Evolutionary conservation across 2,329 filamentous ascomycete genomes (phyloP).

Genomic region (Ramichloridium luteum): DNA sequence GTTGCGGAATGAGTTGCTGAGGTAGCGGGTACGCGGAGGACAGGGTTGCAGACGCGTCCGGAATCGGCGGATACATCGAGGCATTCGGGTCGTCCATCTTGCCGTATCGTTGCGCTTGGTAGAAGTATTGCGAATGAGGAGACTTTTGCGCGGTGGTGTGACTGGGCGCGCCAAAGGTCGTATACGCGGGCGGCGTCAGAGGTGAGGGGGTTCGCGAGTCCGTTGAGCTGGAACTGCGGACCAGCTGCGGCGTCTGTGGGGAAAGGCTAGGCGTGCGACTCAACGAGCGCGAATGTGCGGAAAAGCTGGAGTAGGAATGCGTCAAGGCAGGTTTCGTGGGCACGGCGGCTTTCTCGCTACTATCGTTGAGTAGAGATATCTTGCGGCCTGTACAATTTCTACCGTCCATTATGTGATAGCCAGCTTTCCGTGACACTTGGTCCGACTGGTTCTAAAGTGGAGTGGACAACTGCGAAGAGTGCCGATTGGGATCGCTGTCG

Average conservation of each 20-base stretch:
- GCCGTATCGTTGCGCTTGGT: conserved; percentile 9
- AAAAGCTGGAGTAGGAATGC: conserved; percentile 3
- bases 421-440: conserved; percentile 11
- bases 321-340: conserved; percentile 15
- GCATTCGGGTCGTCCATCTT: conserved; percentile 26
- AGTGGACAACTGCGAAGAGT: conserved; percentile 4
- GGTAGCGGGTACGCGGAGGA: conserved; percentile 23
- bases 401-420: conserved; percentile 36
- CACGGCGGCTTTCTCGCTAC: conserved; percentile 21
- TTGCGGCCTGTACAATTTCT: conserved; percentile 38
- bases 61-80: conserved; percentile 26
- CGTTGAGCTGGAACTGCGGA: conserved; percentile 33
- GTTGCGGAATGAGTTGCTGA: conserved; percentile 13
- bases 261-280: conserved; percentile 35
- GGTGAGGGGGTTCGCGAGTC: conserved; percentile 38
- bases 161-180: conserved; percentile 14
- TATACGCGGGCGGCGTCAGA: conserved; percentile 31
- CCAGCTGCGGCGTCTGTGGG: conserved; percentile 34
- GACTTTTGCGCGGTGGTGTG: neutral
- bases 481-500: too few relatives aligned
- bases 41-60: conserved; percentile 21
- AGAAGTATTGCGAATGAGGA: conserved; percentile 1
- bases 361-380: conserved; percentile 40
- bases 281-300: conserved; percentile 19
- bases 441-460: too few relatives aligned